Percentiles rank a stretch among this genome's conserved stretches.
These are phyloP conservation scores for Allantophomopsis cytisporea DNA, from an alignment of 2,329 filamentous ascomycete genomes.

Conservation along the genomic window DNA sequence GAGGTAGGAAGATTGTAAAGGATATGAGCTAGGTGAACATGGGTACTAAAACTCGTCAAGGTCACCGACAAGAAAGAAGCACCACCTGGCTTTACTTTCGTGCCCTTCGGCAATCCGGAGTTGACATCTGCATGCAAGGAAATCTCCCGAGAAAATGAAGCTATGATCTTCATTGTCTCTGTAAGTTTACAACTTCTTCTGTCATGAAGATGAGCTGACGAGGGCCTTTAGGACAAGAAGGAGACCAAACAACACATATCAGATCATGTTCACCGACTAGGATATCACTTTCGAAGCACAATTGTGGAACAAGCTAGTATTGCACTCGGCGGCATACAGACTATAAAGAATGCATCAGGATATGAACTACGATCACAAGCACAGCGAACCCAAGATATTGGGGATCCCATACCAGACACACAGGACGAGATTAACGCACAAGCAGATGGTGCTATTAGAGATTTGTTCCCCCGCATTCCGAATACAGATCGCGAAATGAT, in stretches of 20 bases:
- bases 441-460: slow-evolving; percentile 46
- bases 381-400: not conserved
- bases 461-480: slow-evolving; percentile 52
- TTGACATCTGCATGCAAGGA: slow-evolving; percentile 50
- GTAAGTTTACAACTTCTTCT: slow-evolving; percentile 24
- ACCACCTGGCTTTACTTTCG: slow-evolving; percentile 47
- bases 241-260: slow-evolving; percentile 15
- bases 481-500: slow-evolving; percentile 50
- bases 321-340: slow-evolving; percentile 15
- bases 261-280: slow-evolving; percentile 41
- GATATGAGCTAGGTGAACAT: slow-evolving; percentile 1
- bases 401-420: slow-evolving; percentile 32
- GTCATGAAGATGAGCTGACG: not conserved
- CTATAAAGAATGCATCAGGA: slow-evolving; percentile 12
- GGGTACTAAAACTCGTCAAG: slow-evolving; percentile 21
- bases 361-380: slow-evolving; percentile 31
- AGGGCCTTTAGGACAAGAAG: slow-evolving; percentile 8
- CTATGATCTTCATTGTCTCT: slow-evolving; percentile 54
- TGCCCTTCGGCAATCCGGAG: slow-evolving; percentile 47
- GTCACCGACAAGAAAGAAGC: slow-evolving; percentile 35
- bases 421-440: slow-evolving; percentile 48
- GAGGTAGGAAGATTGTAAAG: slow-evolving; percentile 29
- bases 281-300: slow-evolving; percentile 43
- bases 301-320: slow-evolving; percentile 42
- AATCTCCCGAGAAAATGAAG: slow-evolving; percentile 44